Base-by-base conservation (phyloP, 2,329 filamentous ascomycete genomes). In the Madurella mycetomatis region DNA sequence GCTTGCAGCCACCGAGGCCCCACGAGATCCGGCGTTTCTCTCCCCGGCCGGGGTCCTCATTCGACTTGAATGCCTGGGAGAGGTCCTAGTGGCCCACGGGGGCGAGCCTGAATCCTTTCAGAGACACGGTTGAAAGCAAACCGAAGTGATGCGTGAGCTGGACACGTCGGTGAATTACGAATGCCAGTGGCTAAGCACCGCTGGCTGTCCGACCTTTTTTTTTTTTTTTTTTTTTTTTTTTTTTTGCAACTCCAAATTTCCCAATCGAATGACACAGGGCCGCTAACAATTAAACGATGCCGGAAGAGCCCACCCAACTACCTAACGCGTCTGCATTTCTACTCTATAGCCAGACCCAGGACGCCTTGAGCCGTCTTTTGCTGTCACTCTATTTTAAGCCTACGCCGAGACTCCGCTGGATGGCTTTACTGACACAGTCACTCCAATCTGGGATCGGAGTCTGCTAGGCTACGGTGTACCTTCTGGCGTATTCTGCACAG, bases 161-260 rank as follows among this genome's bases (percentile, higher is more conserved):
- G 25, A 37, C 34, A 37, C 43, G 18, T 46, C 43, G 4, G 4
- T 15, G 11, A 15, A 15, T 37, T 4, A 37, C 34, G 34, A 37
- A 37, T 37, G 34, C 9, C 11, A 37, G 34, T 37, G 34, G 34
- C 34, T 37, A 37, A 37, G 13, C 34, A 44, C 4, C 44, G 43
- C 43, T 45, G 44, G 53, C 48, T 41, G 39, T 44, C 53, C 48
- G 49, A 46, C 19, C 49, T 49, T 55, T 46, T 25, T 25, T 53
- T 48, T 16, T 41, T 25, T 53, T 48, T 16, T 41, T 25, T 53
- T 48, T 16, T n/a, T n/a, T n/a, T n/a, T n/a, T n/a, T n/a, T n/a
- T 25, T 53, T 48, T 16, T 41, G 48, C 37, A 47, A 55, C 48
- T 43, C 48, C 53, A 30, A 54, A 55, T 55, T 51, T 51, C 51